phyloP scores from a whole-genome alignment of 768 basidiomycete species.

The Fomitopsis pulvina region DNA sequence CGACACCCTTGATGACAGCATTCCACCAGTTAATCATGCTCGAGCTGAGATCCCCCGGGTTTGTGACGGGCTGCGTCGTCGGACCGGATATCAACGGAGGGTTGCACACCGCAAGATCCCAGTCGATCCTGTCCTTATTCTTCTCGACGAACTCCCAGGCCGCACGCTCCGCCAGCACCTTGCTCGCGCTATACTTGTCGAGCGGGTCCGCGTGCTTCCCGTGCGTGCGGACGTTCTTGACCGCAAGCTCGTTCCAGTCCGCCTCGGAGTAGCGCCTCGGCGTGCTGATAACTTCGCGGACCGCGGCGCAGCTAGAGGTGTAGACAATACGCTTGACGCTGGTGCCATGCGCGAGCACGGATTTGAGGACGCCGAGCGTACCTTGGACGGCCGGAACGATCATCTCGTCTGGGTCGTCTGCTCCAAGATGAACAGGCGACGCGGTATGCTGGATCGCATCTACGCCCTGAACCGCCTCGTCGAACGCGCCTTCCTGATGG shows the following conservation, averaged over 20 bases:
- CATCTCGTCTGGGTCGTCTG: slow-evolving; percentile 44
- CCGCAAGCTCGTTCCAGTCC: slow-evolving; percentile 55
- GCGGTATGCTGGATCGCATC: slow-evolving; percentile 68
- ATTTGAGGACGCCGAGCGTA: slow-evolving; percentile 55
- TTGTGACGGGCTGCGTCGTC: slow-evolving; percentile 25
- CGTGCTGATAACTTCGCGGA: slow-evolving; percentile 24
- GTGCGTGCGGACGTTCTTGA: slow-evolving; percentile 38
- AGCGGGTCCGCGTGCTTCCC: slow-evolving; percentile 35
- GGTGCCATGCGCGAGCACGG: slow-evolving; percentile 40
- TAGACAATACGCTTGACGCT: slow-evolving; percentile 55
- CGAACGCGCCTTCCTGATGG: slow-evolving; percentile 65
- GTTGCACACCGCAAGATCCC: slow-evolving; percentile 48
- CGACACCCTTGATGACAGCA: slow-evolving; percentile 11
- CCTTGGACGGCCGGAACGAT: slow-evolving; percentile 69
- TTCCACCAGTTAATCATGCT: slow-evolving; percentile 17
- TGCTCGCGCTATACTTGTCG: slow-evolving; percentile 48
- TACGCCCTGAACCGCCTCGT: slow-evolving; percentile 71
- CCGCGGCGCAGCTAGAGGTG: slow-evolving; percentile 49
- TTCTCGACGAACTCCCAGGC: slow-evolving; percentile 45
- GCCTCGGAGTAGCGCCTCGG: slow-evolving; percentile 35
- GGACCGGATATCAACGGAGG: slow-evolving; percentile 37
- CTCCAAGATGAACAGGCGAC: slow-evolving; percentile 48
- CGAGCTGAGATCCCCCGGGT: slow-evolving; percentile 30
- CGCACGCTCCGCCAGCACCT: slow-evolving; percentile 54
- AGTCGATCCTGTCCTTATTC: slow-evolving; percentile 35